Percentiles rank a stretch among this genome's conserved stretches.
Conservation (phyloP, 169 alveolate species). For the Plasmodium sp. region DNA sequence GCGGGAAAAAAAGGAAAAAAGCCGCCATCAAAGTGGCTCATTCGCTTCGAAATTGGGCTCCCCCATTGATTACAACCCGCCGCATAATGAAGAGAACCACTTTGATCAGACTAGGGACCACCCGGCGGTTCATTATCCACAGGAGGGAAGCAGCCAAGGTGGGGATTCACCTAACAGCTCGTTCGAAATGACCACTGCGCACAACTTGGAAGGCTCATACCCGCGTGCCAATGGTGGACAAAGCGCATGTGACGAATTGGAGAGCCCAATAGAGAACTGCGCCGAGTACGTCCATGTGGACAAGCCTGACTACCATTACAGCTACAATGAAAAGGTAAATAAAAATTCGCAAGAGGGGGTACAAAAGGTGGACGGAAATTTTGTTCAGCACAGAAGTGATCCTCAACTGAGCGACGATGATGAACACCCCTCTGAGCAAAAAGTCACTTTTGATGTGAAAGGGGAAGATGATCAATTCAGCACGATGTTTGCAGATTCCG, state of each 20-base stretch:
- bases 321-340: conserved; percentile 32
- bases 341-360: background rate
- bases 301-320: conserved; percentile 7
- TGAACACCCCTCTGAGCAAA: background rate
- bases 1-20: background rate
- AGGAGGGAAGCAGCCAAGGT: background rate
- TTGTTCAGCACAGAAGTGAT: background rate
- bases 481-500: background rate
- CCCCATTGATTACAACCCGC: background rate
- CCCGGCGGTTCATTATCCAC: background rate
- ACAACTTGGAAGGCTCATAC: conserved; percentile 13
- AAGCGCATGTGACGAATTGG: background rate
- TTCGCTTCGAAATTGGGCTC: conserved; percentile 12
- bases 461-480: background rate
- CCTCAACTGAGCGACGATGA: background rate
- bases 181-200: background rate
- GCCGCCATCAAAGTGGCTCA: background rate
- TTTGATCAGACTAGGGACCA: background rate
- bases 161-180: background rate
- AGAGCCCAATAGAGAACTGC: background rate
- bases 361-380: background rate
- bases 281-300: background rate
- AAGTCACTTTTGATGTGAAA: conserved; percentile 11
- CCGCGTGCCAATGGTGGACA: background rate
- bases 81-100: background rate